phyloP scores from a whole-genome alignment of 2,329 filamentous ascomycete species.

The Leptographium flavum region DNA sequence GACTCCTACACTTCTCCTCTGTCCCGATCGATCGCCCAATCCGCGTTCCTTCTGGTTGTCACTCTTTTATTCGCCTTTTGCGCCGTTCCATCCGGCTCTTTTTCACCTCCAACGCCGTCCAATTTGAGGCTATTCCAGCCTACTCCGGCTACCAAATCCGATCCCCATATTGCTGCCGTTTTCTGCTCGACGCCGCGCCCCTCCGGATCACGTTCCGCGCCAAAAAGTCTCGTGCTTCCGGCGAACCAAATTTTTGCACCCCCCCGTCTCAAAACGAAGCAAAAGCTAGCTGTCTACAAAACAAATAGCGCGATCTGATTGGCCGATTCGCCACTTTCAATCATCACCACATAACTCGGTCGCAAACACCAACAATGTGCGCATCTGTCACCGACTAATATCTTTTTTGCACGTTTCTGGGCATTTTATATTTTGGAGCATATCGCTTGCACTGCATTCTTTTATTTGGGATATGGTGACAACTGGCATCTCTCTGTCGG shows the following conservation, averaged over 20 bases:
- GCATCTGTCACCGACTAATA: neutral
- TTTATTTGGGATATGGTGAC: neutral
- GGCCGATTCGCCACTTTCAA: neutral
- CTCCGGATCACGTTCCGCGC: neutral
- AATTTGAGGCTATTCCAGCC: slow-evolving; percentile 7
- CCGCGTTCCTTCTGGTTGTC: slow-evolving; percentile 12
- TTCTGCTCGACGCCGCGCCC: neutral
- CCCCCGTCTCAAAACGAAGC: neutral
- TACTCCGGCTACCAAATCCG: neutral
- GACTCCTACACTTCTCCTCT: slow-evolving; percentile 18
- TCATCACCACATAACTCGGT: neutral
- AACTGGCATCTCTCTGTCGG: neutral
- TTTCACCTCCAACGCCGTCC: neutral
- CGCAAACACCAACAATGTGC: neutral
- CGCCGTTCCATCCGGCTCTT: neutral
- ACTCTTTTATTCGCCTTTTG: neutral
- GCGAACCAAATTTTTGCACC: neutral
- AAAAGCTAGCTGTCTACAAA: neutral
- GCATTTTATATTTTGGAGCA: neutral
- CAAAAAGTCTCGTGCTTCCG: neutral
- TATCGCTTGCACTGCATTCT: neutral
- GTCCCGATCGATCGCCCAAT: slow-evolving; percentile 15
- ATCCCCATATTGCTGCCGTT: neutral
- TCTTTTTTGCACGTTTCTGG: neutral
- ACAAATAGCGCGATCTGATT: neutral